Evolutionary conservation across 2,329 filamentous ascomycete genomes (phyloP).

Genomic region (Madurella fahalii): DNA sequence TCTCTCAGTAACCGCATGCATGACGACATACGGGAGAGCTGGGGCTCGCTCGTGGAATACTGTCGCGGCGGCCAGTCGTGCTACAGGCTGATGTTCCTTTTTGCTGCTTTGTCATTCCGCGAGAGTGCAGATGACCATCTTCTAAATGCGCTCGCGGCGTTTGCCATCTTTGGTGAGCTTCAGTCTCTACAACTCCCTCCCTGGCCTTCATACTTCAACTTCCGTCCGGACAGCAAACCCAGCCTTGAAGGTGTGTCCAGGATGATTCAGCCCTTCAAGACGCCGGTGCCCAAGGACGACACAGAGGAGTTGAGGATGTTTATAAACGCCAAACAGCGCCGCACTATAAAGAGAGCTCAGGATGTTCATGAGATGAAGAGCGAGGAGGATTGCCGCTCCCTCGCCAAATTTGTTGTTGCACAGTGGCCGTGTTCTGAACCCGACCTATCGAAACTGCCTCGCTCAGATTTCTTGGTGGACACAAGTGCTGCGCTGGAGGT

Average conservation of each 20-base stretch:
- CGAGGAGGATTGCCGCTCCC: slow-evolving; percentile 31
- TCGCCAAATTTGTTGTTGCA: slow-evolving; percentile 40
- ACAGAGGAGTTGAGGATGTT: slow-evolving; percentile 22
- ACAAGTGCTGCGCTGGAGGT: slow-evolving; percentile 34
- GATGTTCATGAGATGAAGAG: slow-evolving; percentile 29
- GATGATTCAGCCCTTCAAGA: slow-evolving; percentile 29
- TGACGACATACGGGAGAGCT: slow-evolving; percentile 36
- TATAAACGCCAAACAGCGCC: slow-evolving; percentile 30
- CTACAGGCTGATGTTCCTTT: slow-evolving; percentile 42
- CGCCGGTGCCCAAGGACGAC: slow-evolving; percentile 29
- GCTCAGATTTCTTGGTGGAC: slow-evolving; percentile 34
- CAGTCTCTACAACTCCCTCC: slow-evolving; percentile 35
- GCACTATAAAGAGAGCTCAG: slow-evolving; percentile 31
- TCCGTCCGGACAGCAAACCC: slow-evolving; percentile 32
- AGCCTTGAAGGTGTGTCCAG: slow-evolving; percentile 22
- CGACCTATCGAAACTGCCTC: slow-evolving; percentile 26
- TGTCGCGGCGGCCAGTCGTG: slow-evolving; percentile 31
- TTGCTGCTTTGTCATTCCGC: slow-evolving; percentile 42
- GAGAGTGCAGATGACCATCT: slow-evolving; percentile 36
- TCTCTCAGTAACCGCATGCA: slow-evolving; percentile 39
- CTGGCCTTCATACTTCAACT: slow-evolving; percentile 34
- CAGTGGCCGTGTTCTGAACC: slow-evolving; percentile 44
- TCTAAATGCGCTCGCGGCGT: slow-evolving; percentile 43
- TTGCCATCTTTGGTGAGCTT: slow-evolving; percentile 38
- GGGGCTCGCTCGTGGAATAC: slow-evolving; percentile 40